Evolutionary conservation across 768 basidiomycete genomes (phyloP).

Genomic region (Phaffia australis): DNA sequence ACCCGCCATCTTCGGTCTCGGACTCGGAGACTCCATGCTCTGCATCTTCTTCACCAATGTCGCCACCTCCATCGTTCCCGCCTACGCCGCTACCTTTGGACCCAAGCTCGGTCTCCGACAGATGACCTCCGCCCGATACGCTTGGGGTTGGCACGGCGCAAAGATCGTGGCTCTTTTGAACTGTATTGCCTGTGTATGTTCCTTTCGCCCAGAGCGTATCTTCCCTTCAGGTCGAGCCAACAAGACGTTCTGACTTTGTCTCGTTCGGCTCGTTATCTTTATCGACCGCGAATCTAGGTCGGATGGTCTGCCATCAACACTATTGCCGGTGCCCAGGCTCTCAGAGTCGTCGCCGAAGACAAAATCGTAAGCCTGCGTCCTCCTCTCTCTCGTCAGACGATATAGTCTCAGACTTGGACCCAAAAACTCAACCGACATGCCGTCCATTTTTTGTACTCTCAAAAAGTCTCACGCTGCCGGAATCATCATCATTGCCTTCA

Average conservation of each 20-base stretch:
- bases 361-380: background rate
- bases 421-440: background rate
- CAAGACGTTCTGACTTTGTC: no score
- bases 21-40: conserved; percentile 20
- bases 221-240: no score
- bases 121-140: conserved; percentile 40
- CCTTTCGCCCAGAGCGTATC: no score
- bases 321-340: conserved; percentile 30
- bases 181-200: conserved; percentile 39
- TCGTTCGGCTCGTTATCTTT: no score
- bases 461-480: conserved; percentile 33
- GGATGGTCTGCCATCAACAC: conserved; percentile 42
- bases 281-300: conserved; percentile 20
- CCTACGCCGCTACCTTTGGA: conserved; percentile 33
- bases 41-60: conserved; percentile 18
- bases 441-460: background rate
- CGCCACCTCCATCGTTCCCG: conserved; percentile 17
- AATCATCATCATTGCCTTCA: conserved; percentile 52
- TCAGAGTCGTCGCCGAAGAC: conserved; percentile 27
- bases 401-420: no score
- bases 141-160: conserved; percentile 26
- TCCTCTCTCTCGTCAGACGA: conserved; percentile 18
- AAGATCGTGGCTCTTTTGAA: conserved; percentile 33
- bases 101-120: conserved; percentile 42
- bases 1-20: conserved; percentile 10